Conservation (phyloP, 2,329 filamentous ascomycete species). For the Colletotrichum orbiculare region DNA sequence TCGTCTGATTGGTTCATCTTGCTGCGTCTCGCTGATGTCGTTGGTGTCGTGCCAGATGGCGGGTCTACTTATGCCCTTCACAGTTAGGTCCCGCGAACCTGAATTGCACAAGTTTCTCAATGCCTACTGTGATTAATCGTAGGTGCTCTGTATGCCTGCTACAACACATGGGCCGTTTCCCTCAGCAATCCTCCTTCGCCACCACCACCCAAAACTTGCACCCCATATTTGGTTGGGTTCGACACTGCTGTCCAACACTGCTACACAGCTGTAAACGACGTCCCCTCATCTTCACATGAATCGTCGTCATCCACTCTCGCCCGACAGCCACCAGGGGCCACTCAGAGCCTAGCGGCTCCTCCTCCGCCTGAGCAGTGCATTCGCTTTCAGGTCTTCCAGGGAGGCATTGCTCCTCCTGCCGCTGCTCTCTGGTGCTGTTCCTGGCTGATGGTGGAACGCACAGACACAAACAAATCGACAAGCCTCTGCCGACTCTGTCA, state of each 20-base stretch:
- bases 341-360: background rate
- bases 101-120: background rate
- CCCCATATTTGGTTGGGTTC: background rate
- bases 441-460: background rate
- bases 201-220: background rate
- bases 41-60: slow-evolving; percentile 15
- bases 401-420: slow-evolving; percentile 14
- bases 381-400: slow-evolving; percentile 5
- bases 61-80: slow-evolving; percentile 14
- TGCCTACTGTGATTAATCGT: too few species aligned
- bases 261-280: background rate
- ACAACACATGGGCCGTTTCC: background rate
- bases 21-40: background rate
- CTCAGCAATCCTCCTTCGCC: background rate
- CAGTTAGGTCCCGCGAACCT: background rate
- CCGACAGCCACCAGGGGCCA: background rate
- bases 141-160: too few species aligned
- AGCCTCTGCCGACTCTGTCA: slow-evolving; percentile 26
- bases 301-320: slow-evolving; percentile 12
- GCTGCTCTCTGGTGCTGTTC: background rate
- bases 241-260: background rate
- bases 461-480: slow-evolving; percentile 5
- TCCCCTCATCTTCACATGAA: slow-evolving; percentile 25
- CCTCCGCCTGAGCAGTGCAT: background rate
- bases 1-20: slow-evolving; percentile 21